Conservation (phyloP, 139 green algal genomes). For the Astrephomene gubernaculifera region DNA sequence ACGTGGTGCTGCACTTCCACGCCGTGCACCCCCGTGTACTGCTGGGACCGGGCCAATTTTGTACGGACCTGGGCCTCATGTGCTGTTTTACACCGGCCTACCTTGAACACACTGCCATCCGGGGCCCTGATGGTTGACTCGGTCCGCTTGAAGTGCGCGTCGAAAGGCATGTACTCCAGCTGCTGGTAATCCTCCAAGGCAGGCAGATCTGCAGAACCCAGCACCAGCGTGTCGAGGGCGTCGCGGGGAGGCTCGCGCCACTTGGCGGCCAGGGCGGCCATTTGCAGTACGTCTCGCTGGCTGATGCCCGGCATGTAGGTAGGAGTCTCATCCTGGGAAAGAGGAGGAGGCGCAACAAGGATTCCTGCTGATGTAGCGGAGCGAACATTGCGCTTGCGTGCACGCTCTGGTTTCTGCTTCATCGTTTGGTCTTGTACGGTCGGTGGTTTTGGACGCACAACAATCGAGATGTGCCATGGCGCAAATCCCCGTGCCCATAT, state of each 20-base stretch:
- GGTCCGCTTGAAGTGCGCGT: conserved; percentile 90
- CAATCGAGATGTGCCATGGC: no score
- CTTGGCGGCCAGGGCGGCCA: conserved; percentile 83
- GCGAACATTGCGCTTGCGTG: no score
- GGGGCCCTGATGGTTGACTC: conserved; percentile 64
- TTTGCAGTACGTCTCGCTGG: conserved; percentile 62
- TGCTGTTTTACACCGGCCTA: not conserved
- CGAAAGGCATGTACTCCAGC: conserved; percentile 89
- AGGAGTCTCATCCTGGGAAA: conserved; percentile 74
- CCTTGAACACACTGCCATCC: conserved; percentile 77
- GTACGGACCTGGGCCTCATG: no score
- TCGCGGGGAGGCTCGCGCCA: conserved; percentile 90
- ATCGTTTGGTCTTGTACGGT: no score
- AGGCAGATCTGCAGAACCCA: conserved; percentile 67
- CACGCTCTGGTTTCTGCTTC: no score
- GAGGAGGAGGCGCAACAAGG: no score
- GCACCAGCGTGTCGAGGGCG: conserved; percentile 87
- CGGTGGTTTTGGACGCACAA: no score
- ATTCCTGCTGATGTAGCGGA: no score
- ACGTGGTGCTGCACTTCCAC: no score
- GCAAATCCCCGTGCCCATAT: no score
- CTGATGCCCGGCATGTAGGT: conserved; percentile 66
- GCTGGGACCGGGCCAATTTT: no score
- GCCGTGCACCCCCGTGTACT: no score
- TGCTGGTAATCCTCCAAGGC: conserved; percentile 52